Evolutionary conservation across 805 yeast species (phyloP), one percentile per base, ranked within the genome.

Genomic region (Tanozyma kutaoensis): DNA sequence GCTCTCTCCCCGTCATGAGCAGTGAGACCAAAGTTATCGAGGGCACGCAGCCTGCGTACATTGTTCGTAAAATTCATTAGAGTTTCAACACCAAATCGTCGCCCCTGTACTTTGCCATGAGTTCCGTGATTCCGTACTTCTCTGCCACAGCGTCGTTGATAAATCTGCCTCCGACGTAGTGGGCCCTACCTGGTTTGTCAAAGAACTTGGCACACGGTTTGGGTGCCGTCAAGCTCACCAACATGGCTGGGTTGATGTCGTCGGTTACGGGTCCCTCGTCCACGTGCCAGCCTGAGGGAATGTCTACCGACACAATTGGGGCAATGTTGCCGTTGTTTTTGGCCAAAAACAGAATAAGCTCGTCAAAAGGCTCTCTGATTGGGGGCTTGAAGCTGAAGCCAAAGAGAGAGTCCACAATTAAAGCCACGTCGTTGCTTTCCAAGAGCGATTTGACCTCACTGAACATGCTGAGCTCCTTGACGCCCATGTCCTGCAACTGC

Each of bases 241-340:
- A 58, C 37, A 73, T 71, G 5, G 64, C 50, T 1, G 96, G 93
- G 15, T 58, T 58, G 30, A 79, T 66, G 15, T 46, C 48, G 12
- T 50, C 50, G 2, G 48, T 52, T 2, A 33, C 42, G 0, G 57
- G 50, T 0, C 98, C 98, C 6, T 64, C 43, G 43, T 91, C 93
- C 8, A 91, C 97, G 44, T 86, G 88, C 98, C 98, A 91, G 0
- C 96, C 95, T 2, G 94, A 79, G 0, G 98, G 98, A 25, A 88
- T 71, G 48, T 91, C 98, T 2, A 91, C 80, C 0, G 93, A 70
- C 0, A 81, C 66, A 2, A 85, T 68, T 2, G 86, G 88, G 3
- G 71, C 39, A 42, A 61, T n/a, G 40, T 41, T 29, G 66, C 55
- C 7, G 64, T 66, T 11, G 25, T 43, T 36, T 37, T 39, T 32